phyloP scores from a whole-genome alignment of 2,329 filamentous ascomycete species.

The Arthrobotrys pseudoclavata region DNA sequence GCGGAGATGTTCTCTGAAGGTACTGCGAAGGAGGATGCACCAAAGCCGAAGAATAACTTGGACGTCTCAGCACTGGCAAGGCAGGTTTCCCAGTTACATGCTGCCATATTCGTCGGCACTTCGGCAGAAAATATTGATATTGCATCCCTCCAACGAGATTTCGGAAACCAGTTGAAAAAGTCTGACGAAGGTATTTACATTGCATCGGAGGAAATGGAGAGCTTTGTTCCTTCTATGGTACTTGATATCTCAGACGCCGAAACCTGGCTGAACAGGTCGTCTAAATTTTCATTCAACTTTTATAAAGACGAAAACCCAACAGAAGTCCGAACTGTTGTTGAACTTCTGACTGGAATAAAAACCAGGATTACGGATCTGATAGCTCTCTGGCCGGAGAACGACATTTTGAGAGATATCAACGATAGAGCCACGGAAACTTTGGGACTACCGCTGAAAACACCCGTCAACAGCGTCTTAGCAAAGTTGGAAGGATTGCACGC shows the following conservation, averaged over 20 bases:
- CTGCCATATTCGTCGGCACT: constrained; percentile 28
- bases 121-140: constrained; percentile 1
- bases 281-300: constrained; percentile 78
- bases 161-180: constrained; percentile 28
- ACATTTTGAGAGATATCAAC: constrained; percentile 84
- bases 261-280: constrained; percentile 35
- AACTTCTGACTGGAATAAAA: constrained; percentile 77
- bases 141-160: constrained; percentile 30
- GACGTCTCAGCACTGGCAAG: constrained; percentile 26
- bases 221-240: constrained; percentile 36
- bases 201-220: constrained; percentile 26
- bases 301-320: constrained; percentile 84
- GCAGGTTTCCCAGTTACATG: constrained; percentile 29
- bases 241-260: constrained; percentile 43
- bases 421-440: constrained; percentile 80
- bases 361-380: constrained; percentile 79
- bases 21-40: not conserved
- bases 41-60: constrained; percentile 14
- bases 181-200: constrained; percentile 10
- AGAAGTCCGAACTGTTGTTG: constrained; percentile 81
- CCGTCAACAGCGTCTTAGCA: constrained; percentile 86
- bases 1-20: constrained; percentile 54
- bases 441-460: constrained; percentile 81
- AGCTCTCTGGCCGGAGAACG: constrained; percentile 77
- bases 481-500: constrained; percentile 88